A percentile compares a stretch with the other conserved stretches of the same genome.
Conservation (phyloP, 257 asterid species). For the Nicotiana benthamiana region DNA sequence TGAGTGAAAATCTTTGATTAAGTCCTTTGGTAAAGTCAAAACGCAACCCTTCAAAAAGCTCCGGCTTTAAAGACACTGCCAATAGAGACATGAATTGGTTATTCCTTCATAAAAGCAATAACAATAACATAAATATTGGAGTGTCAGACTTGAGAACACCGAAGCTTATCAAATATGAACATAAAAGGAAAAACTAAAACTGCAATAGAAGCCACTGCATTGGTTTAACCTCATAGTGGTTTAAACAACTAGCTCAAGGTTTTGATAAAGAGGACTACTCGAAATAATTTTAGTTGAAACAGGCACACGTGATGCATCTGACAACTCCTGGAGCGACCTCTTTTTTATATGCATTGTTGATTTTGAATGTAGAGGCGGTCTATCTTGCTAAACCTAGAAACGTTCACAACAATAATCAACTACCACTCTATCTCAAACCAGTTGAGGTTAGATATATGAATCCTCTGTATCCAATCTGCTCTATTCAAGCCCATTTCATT, state of each 20-base stretch:
- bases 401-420: neutral
- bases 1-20: conserved; percentile 78
- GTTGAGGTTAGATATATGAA: neutral
- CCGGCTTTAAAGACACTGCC: conserved; percentile 99
- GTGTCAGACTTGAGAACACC: neutral
- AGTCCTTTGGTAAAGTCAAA: conserved; percentile 92
- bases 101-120: neutral
- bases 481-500: neutral
- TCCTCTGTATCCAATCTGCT: neutral
- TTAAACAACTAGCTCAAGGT: neutral
- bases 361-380: neutral
- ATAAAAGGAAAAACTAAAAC: neutral
- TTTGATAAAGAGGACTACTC: neutral
- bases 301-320: neutral
- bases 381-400: neutral
- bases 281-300: neutral
- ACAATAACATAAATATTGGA: neutral
- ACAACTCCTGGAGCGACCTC: neutral
- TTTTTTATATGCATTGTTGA: neutral
- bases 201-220: neutral
- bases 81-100: conserved; percentile 12
- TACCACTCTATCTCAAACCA: neutral
- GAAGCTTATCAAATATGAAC: neutral
- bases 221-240: neutral
- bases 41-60: conserved; percentile 94